A percentile compares a stretch with the other conserved stretches of the same genome.
These are phyloP conservation scores for Rhodofomes roseus DNA, from an alignment of 1,284 basidiomycete species.

Conservation along the genomic window DNA sequence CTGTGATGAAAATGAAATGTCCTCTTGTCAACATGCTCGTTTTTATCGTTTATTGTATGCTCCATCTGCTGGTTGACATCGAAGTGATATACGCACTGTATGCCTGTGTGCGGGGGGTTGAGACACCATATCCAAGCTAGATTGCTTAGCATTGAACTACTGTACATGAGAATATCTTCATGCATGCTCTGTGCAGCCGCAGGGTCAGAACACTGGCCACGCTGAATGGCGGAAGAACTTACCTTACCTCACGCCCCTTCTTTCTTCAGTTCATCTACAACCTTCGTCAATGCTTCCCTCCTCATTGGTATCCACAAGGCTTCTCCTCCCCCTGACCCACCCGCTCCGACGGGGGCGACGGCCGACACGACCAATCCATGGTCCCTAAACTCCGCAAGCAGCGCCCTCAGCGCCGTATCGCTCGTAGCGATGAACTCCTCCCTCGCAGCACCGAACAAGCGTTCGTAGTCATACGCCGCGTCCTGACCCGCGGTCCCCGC, in stretches of 20 bases:
- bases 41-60: background rate
- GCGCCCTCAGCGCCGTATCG: conserved; percentile 76
- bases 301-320: conserved; percentile 82
- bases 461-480: conserved; percentile 59
- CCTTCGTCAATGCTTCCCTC: conserved; percentile 52
- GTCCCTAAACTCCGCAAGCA: conserved; percentile 87
- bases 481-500: conserved; percentile 28
- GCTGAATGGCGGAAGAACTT: background rate
- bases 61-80: background rate
- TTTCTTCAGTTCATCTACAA: conserved; percentile 27
- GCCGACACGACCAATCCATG: conserved; percentile 72
- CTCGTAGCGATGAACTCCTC: conserved; percentile 86
- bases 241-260: conserved; percentile 10
- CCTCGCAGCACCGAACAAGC: conserved; percentile 60
- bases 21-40: background rate
- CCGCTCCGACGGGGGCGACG: conserved; percentile 34
- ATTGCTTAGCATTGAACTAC: background rate
- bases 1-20: background rate
- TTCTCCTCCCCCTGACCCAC: conserved; percentile 32
- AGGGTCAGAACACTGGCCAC: too few species aligned
- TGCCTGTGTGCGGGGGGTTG: background rate
- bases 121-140: background rate
- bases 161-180: background rate
- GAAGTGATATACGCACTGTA: background rate
- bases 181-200: background rate